Conservation (phyloP, 2,329 filamentous ascomycete species). For the Boeremia exigua region DNA sequence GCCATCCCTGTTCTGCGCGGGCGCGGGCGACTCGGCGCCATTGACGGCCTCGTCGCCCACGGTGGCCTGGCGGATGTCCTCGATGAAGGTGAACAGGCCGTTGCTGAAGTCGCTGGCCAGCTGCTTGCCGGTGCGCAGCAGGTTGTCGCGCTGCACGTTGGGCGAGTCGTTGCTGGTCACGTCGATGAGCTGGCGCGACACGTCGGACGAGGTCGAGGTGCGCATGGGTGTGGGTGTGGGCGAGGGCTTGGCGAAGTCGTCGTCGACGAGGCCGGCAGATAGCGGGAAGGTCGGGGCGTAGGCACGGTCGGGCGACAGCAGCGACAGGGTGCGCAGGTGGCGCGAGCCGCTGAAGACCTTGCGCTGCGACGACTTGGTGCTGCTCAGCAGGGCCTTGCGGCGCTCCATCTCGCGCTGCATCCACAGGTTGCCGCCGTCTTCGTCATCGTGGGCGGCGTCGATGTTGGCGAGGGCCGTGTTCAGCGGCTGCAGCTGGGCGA, state of each 20-base stretch:
- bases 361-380: conserved; percentile 56
- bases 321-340: conserved; percentile 73
- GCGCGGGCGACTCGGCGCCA: conserved; percentile 42
- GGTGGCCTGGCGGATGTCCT: conserved; percentile 93
- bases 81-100: conserved; percentile 91
- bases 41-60: conserved; percentile 87
- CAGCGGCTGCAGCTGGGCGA: conserved; percentile 63
- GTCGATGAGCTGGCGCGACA: conserved; percentile 35
- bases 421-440: conserved; percentile 52
- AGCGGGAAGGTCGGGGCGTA: conserved; percentile 47
- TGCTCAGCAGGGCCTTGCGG: conserved; percentile 69
- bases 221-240: conserved; percentile 22
- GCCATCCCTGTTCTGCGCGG: conserved; percentile 33
- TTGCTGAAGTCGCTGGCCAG: conserved; percentile 89
- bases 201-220: conserved; percentile 42
- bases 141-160: conserved; percentile 45
- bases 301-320: conserved; percentile 71
- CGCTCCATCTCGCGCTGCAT: conserved; percentile 71
- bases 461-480: conserved; percentile 48
- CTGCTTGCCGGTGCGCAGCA: conserved; percentile 65
- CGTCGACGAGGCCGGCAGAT: conserved; percentile 45
- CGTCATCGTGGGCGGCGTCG: conserved; percentile 43
- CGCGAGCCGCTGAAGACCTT: conserved; percentile 68
- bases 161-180: conserved; percentile 36
- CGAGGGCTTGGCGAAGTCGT: conserved; percentile 25